Percentiles rank a stretch among this genome's conserved stretches.
Conservation (phyloP, 768 basidiomycete genomes). For the Nidula microcarpa region DNA sequence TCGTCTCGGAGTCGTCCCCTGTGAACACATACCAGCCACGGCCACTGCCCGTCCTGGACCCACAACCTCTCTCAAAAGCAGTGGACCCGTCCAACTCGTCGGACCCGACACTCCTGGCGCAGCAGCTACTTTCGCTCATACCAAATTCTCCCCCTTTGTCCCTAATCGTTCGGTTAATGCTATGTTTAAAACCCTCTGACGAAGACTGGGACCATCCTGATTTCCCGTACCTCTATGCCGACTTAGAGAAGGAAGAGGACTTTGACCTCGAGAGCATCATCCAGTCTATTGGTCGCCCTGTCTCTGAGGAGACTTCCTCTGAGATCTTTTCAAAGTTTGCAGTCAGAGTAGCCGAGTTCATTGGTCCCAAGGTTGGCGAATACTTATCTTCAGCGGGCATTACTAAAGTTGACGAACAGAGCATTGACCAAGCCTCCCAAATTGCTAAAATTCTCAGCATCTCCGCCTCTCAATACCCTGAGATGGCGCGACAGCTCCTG, state of each 20-base stretch:
- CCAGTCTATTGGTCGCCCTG: conserved; percentile 50
- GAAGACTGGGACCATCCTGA: conserved; percentile 79
- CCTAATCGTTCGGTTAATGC: conserved; percentile 68
- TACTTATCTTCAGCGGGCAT: background rate
- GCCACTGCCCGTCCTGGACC: conserved; percentile 26
- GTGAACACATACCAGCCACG: conserved; percentile 38
- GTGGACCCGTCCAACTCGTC: conserved; percentile 59
- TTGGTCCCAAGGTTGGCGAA: conserved; percentile 53
- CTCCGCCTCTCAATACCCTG: conserved; percentile 63
- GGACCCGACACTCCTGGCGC: conserved; percentile 63
- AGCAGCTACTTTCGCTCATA: conserved; percentile 56
- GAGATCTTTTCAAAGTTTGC: conserved; percentile 56
- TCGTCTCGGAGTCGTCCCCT: conserved; percentile 42
- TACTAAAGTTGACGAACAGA: conserved; percentile 23
- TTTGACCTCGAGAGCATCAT: conserved; percentile 59
- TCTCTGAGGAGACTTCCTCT: conserved; percentile 50
- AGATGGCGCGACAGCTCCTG: conserved; percentile 44
- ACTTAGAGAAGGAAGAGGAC: conserved; percentile 50
- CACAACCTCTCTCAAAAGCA: conserved; percentile 39
- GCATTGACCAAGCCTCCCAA: conserved; percentile 51
- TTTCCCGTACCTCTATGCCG: conserved; percentile 68
- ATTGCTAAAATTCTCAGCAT: conserved; percentile 62
- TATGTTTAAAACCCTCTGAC: conserved; percentile 72
- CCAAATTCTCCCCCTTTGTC: conserved; percentile 61
- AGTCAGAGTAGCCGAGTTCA: conserved; percentile 46